These are phyloP conservation scores for Stagonosporopsis vannaccii DNA, from an alignment of 2,329 filamentous ascomycete species.

Conservation along the genomic window DNA sequence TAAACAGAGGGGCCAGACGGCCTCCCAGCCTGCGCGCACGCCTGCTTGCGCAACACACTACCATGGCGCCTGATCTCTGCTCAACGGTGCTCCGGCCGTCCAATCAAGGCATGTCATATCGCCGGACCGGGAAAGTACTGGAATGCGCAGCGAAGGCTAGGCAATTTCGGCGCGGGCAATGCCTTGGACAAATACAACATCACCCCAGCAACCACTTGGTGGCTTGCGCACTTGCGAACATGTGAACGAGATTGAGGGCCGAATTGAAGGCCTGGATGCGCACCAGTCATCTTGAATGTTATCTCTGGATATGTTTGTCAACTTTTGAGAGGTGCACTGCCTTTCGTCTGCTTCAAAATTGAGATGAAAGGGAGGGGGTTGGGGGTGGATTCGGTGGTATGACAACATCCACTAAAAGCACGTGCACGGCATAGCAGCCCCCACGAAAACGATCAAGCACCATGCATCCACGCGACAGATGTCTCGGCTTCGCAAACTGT, in stretches of 20 bases:
- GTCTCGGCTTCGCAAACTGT: not conserved
- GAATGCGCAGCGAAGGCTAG: conserved; percentile 23
- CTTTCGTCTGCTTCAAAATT: not conserved
- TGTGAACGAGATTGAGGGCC: conserved; percentile 3
- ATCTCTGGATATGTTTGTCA: not conserved
- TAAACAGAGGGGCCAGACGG: conserved; percentile 40
- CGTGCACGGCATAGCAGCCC: conserved; percentile 5
- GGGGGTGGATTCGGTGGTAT: conserved; percentile 4
- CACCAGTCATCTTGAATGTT: not conserved
- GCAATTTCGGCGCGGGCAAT: conserved; percentile 20
- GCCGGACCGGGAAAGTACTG: conserved; percentile 14
- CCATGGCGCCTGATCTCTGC: conserved; percentile 20
- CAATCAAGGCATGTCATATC: conserved; percentile 19
- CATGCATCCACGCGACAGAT: not conserved
- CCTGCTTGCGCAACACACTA: conserved; percentile 32
- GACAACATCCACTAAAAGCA: conserved; percentile 7
- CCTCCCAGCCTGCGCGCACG: conserved; percentile 23
- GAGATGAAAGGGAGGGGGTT: conserved; percentile 14
- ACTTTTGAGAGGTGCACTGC: not conserved
- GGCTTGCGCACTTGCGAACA: conserved; percentile 7
- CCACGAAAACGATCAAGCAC: not conserved
- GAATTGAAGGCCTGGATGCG: not conserved
- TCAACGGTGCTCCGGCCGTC: conserved; percentile 20
- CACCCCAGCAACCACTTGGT: conserved; percentile 14
- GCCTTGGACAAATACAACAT: conserved; percentile 22